phyloP scores from a whole-genome alignment of 805 yeast genomes.

The Yarrowia osloensis region DNA sequence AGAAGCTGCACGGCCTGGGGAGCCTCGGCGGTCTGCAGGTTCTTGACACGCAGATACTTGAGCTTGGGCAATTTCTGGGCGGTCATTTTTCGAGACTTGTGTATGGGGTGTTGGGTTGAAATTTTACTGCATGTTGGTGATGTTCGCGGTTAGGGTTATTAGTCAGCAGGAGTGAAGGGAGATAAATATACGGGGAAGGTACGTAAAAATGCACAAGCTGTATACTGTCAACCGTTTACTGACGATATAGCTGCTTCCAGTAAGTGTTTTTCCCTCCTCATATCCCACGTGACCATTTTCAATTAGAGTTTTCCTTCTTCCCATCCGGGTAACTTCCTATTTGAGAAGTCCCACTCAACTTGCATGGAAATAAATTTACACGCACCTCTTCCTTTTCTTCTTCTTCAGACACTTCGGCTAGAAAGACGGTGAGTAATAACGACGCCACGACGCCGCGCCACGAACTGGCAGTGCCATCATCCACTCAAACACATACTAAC shows the following conservation, averaged over 20 bases:
- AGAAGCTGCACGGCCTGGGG: constrained; percentile 75
- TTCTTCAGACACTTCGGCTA: constrained; percentile 29
- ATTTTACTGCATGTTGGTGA: constrained; percentile 8
- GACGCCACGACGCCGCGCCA: too few relatives aligned
- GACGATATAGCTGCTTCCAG: neutral
- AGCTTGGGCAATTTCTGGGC: constrained; percentile 58
- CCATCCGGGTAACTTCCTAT: constrained; percentile 24
- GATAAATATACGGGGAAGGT: too few relatives aligned
- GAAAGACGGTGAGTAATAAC: constrained; percentile 28
- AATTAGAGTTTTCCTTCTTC: neutral
- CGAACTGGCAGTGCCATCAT: too few relatives aligned
- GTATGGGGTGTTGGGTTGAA: neutral
- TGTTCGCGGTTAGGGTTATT: constrained; percentile 6
- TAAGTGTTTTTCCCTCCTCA: neutral
- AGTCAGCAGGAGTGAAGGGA: neutral
- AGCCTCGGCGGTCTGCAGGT: constrained; percentile 55
- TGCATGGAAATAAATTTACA: constrained; percentile 26
- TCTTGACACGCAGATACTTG: constrained; percentile 73
- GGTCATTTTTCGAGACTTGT: constrained; percentile 1
- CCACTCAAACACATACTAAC: neutral
- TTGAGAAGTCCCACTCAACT: constrained; percentile 28
- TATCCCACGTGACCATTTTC: neutral
- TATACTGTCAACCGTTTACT: too few relatives aligned
- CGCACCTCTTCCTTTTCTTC: constrained; percentile 12
- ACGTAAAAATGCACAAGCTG: too few relatives aligned